These are phyloP conservation scores for Termitomyces eurrhizus DNA, from an alignment of 768 basidiomycete species.

Conservation along the genomic window DNA sequence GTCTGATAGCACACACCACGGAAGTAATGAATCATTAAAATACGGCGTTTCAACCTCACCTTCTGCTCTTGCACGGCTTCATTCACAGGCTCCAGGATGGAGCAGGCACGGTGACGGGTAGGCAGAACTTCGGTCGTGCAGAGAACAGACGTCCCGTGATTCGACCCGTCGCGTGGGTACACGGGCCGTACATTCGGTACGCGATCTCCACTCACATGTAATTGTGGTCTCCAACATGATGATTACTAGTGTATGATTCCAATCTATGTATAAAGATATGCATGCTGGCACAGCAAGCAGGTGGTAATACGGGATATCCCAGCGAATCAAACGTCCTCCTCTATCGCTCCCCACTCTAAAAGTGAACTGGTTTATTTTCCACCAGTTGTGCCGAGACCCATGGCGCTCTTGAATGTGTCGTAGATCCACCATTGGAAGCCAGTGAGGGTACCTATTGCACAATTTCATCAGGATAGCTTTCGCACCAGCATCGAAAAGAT, in stretches of 20 bases:
- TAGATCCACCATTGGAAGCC: conserved; percentile 97
- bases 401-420: conserved; percentile 77
- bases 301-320: conserved; percentile 7
- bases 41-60: not conserved
- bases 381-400: conserved; percentile 87
- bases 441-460: conserved; percentile 36
- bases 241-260: conserved; percentile 10
- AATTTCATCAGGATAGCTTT: not conserved
- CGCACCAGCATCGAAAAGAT: conserved; percentile 16
- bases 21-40: conserved; percentile 2
- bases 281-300: conserved; percentile 7
- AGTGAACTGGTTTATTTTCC: conserved; percentile 56
- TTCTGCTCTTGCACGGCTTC: not conserved
- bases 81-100: not conserved
- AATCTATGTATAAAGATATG: conserved; percentile 8
- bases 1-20: conserved; percentile 1
- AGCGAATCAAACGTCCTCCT: conserved; percentile 3
- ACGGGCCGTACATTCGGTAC: too few species aligned
- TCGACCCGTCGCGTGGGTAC: not conserved
- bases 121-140: not conserved
- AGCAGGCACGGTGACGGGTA: conserved; percentile 2
- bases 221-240: not conserved
- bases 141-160: not conserved
- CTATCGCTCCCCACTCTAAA: not conserved
- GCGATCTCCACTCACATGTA: too few species aligned